Conservation (phyloP, 441 rosid genomes). For the Erodium trifolium region DNA sequence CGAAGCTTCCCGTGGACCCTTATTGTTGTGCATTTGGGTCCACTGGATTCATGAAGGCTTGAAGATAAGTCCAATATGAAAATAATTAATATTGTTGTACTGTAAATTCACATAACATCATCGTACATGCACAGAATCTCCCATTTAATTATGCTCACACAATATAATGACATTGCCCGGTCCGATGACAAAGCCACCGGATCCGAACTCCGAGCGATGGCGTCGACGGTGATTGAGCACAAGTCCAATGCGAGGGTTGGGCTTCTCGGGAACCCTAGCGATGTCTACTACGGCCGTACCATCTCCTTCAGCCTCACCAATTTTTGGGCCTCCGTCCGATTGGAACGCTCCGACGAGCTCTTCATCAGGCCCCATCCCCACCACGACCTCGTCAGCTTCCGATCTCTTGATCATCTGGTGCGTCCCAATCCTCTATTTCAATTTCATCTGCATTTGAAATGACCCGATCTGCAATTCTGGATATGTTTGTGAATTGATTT, state of each 20-base stretch:
- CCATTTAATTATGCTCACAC: neutral
- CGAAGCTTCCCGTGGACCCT: too few relatives aligned
- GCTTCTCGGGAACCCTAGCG: constrained; percentile 76
- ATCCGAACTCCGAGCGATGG: neutral
- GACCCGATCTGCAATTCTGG: neutral
- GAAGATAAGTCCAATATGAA: too few relatives aligned
- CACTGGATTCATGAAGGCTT: too few relatives aligned
- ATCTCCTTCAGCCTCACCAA: constrained; percentile 62
- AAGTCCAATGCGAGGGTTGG: constrained; percentile 63
- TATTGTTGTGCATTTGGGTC: too few relatives aligned
- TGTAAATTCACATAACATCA: too few relatives aligned
- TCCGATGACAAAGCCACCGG: neutral
- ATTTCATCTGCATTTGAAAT: too few relatives aligned
- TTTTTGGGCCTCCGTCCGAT: constrained; percentile 69
- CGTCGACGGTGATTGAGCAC: constrained; percentile 34
- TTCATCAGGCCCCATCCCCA: constrained; percentile 64
- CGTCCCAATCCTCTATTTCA: neutral
- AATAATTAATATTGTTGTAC: too few relatives aligned
- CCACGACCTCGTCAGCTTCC: constrained; percentile 68
- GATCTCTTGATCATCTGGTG: constrained; percentile 63
- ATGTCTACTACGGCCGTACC: constrained; percentile 71
- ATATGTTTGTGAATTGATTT: neutral
- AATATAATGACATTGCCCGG: neutral
- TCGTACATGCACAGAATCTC: too few relatives aligned
- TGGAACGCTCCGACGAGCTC: constrained; percentile 56